Evolutionary conservation across 1,284 basidiomycete species (phyloP).

Genomic region (Cystobasidium pallidum): DNA sequence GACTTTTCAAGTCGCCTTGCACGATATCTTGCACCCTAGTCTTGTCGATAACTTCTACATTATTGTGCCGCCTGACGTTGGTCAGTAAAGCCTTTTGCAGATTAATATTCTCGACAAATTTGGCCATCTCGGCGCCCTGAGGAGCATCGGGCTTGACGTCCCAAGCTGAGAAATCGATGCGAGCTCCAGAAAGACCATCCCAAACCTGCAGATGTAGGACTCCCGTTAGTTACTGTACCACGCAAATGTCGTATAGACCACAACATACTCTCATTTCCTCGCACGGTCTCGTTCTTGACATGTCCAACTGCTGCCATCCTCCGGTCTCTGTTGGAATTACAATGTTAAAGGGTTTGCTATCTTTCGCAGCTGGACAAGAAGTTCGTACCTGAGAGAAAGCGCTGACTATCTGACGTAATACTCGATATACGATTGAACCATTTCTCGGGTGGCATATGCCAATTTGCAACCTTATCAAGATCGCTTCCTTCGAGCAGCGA

Average conservation of each 20-base stretch:
- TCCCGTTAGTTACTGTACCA: too few species aligned
- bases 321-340: conserved; percentile 66
- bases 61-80: conserved; percentile 65
- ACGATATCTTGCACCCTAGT: conserved; percentile 51
- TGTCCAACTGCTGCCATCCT: conserved; percentile 79
- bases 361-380: neutral
- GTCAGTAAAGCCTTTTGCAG: conserved; percentile 79
- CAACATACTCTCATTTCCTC: conserved; percentile 77
- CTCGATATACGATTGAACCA: conserved; percentile 90
- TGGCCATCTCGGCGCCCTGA: conserved; percentile 65
- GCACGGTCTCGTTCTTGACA: conserved; percentile 69
- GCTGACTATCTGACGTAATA: conserved; percentile 78
- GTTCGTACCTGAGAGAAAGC: conserved; percentile 71
- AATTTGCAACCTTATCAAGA: conserved; percentile 68
- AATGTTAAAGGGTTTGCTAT: neutral
- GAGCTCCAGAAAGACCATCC: conserved; percentile 82
- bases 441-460: conserved; percentile 64
- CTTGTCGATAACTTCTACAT: conserved; percentile 55
- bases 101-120: conserved; percentile 86
- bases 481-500: conserved; percentile 79
- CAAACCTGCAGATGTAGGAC: conserved; percentile 70
- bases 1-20: conserved; percentile 43
- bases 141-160: conserved; percentile 58
- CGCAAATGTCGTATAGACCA: conserved; percentile 1
- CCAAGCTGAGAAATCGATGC: conserved; percentile 69